Percentiles rank a stretch among this genome's conserved stretches.
These are phyloP conservation scores for Aspergillus homomorphus DNA, from an alignment of 495 filamentous ascomycete species.

Conservation along the genomic window DNA sequence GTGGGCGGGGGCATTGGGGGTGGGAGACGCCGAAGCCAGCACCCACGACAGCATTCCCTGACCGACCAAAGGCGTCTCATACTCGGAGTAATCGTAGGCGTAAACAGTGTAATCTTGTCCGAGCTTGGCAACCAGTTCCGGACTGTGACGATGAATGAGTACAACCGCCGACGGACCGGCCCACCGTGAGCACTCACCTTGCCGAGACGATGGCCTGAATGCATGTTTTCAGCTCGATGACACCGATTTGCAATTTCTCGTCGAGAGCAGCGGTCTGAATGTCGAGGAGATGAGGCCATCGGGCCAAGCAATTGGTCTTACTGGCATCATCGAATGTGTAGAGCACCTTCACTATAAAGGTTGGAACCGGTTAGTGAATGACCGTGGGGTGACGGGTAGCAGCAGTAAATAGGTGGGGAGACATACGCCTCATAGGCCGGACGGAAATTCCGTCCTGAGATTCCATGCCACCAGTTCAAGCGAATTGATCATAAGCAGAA, in stretches of 20 bases:
- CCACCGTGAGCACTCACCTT: conserved; percentile 43
- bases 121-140: conserved; percentile 78
- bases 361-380: conserved; percentile 17
- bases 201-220: conserved; percentile 80
- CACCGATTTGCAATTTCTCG: conserved; percentile 72
- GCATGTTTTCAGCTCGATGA: conserved; percentile 87
- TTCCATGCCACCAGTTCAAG: conserved; percentile 42
- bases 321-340: conserved; percentile 93
- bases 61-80: conserved; percentile 86
- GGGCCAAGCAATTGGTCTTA: conserved; percentile 87
- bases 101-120: conserved; percentile 95
- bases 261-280: conserved; percentile 79
- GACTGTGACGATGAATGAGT: conserved; percentile 50
- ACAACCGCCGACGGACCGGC: background rate
- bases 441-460: conserved; percentile 51
- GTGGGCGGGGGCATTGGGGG: conserved; percentile 52
- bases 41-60: conserved; percentile 94
- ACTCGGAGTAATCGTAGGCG: conserved; percentile 94
- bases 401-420: background rate
- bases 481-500: conserved; percentile 32
- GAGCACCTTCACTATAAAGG: conserved; percentile 71
- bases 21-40: conserved; percentile 59
- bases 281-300: conserved; percentile 77
- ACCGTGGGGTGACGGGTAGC: background rate
- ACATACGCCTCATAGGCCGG: conserved; percentile 54